These are phyloP conservation scores for Forsythia viridissima DNA, from an alignment of 257 asterid genomes.

Conservation along the genomic window DNA sequence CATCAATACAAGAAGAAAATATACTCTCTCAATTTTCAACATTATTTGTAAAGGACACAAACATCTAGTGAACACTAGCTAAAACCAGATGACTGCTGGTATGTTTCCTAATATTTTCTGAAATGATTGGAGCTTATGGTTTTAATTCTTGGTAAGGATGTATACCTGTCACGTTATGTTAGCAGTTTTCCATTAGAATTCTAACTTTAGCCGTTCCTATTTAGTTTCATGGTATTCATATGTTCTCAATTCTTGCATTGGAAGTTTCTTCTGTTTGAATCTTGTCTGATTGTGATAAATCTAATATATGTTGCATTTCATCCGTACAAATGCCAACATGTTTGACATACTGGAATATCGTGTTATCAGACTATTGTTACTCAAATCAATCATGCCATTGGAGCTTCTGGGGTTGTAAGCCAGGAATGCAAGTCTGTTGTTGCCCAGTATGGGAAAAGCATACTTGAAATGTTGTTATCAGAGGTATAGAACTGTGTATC, in stretches of 20 bases:
- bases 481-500: slow-evolving; percentile 40
- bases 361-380: slow-evolving; percentile 58
- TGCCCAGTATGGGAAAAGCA: slow-evolving; percentile 63
- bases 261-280: slow-evolving; percentile 8
- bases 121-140: background rate
- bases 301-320: slow-evolving; percentile 8
- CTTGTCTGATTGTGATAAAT: slow-evolving; percentile 3
- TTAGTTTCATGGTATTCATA: background rate
- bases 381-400: slow-evolving; percentile 85
- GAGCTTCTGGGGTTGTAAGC: slow-evolving; percentile 87
- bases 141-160: background rate
- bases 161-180: background rate
- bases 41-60: background rate
- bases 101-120: background rate
- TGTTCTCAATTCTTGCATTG: background rate
- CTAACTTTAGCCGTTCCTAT: background rate
- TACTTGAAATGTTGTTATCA: slow-evolving; percentile 59
- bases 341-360: slow-evolving; percentile 7
- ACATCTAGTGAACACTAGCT: background rate
- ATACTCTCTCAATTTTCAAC: no score
- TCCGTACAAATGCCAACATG: slow-evolving; percentile 6
- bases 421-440: slow-evolving; percentile 83
- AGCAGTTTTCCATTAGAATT: background rate
- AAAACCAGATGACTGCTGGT: background rate
- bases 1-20: no score